These are phyloP conservation scores for Ceratocystis papillata DNA, from an alignment of 2,329 filamentous ascomycete species.

Conservation along the genomic window DNA sequence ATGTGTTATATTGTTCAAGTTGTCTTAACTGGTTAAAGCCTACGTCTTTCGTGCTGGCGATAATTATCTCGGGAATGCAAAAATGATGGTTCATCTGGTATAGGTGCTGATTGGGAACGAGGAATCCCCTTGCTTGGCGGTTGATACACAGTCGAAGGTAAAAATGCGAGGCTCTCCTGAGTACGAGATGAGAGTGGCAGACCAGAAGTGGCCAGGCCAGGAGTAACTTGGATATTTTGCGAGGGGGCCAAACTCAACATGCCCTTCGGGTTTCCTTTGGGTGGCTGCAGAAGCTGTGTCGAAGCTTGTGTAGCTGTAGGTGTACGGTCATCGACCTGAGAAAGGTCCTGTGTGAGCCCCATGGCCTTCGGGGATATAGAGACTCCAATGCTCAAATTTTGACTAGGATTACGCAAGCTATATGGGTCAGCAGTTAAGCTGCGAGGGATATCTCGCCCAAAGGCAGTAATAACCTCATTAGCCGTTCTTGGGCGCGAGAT, in stretches of 20 bases:
- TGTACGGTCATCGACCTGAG: constrained; percentile 29
- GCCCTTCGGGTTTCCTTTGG: neutral
- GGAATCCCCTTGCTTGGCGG: constrained; percentile 44
- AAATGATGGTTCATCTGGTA: constrained; percentile 33
- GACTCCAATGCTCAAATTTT: constrained; percentile 55
- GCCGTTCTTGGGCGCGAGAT: constrained; percentile 28
- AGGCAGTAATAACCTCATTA: no score
- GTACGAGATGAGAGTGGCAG: constrained; percentile 39
- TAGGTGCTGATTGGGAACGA: constrained; percentile 52
- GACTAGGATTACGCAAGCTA: constrained; percentile 39
- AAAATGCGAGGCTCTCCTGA: constrained; percentile 38
- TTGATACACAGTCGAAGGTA: constrained; percentile 51
- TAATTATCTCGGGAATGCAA: neutral
- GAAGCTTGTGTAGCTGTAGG: constrained; percentile 7
- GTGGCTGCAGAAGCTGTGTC: neutral
- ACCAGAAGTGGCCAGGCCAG: constrained; percentile 46
- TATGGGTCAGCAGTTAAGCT: constrained; percentile 57
- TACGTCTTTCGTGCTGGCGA: constrained; percentile 12
- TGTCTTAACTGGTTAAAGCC: neutral
- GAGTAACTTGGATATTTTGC: constrained; percentile 24
- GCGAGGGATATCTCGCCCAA: no score
- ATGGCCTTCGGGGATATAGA: constrained; percentile 86
- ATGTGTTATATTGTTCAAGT: neutral
- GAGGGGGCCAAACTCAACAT: constrained; percentile 3
- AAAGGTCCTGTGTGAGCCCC: constrained; percentile 59